phyloP scores from a whole-genome alignment of 257 asterid species.

The Misopates orontium region DNA sequence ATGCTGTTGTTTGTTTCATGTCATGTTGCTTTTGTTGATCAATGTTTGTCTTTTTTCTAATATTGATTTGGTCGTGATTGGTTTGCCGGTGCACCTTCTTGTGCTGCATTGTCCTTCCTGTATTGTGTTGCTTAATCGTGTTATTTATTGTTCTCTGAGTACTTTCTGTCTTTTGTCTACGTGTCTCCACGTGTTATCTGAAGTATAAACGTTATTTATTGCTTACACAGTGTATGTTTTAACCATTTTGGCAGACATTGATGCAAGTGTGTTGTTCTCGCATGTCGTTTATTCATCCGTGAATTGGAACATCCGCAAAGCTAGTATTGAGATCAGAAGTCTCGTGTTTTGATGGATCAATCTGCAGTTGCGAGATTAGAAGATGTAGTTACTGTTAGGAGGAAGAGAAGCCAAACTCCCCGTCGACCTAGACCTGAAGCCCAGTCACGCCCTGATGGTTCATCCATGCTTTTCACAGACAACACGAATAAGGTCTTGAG shows the following conservation, averaged over 20 bases:
- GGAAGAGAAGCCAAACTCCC: slow-evolving; percentile 71
- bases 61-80: no score
- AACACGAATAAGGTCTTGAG: slow-evolving; percentile 66
- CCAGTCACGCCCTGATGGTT: slow-evolving; percentile 37
- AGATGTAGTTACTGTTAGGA: slow-evolving; percentile 46
- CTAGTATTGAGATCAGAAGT: not conserved
- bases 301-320: slow-evolving; percentile 8
- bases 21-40: no score
- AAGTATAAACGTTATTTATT: no score
- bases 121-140: no score
- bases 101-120: no score
- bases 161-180: no score
- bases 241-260: not conserved
- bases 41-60: no score
- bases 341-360: slow-evolving; percentile 56
- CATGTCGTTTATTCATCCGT: slow-evolving; percentile 6
- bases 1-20: no score
- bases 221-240: no score
- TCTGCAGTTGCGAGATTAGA: slow-evolving; percentile 51
- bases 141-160: no score
- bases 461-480: slow-evolving; percentile 54
- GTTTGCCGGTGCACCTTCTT: no score
- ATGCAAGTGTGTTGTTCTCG: slow-evolving; percentile 20
- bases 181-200: no score
- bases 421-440: slow-evolving; percentile 78